Evolutionary conservation across 2,329 filamentous ascomycete genomes (phyloP).

Genomic region (Diaporthe vaccinii): DNA sequence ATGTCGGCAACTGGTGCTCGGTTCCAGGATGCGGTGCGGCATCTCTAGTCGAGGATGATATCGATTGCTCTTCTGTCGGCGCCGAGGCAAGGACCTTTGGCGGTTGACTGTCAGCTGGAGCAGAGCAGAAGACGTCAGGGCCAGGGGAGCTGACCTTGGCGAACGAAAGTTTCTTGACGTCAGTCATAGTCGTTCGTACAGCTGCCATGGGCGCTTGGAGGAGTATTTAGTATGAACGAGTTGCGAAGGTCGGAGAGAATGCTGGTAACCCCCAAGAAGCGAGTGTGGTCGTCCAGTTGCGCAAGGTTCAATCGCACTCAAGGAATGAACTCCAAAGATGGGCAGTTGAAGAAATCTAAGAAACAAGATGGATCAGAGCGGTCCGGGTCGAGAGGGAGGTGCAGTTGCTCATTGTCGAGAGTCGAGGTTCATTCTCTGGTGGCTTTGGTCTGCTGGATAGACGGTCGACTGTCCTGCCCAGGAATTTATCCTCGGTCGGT

Average conservation of each 20-base stretch:
- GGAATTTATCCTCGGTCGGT: constrained; percentile 26
- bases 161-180: constrained; percentile 75
- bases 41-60: constrained; percentile 47
- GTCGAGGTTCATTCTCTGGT: constrained; percentile 54
- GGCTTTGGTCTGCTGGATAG: constrained; percentile 26
- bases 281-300: constrained; percentile 39
- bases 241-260: constrained; percentile 47
- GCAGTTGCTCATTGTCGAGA: constrained; percentile 69
- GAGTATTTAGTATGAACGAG: constrained; percentile 43
- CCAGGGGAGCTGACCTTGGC: constrained; percentile 72
- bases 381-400: constrained; percentile 63
- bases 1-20: constrained; percentile 4
- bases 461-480: constrained; percentile 16
- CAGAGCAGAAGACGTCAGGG: constrained; percentile 1
- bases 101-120: constrained; percentile 28
- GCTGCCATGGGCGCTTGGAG: constrained; percentile 59
- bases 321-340: constrained; percentile 41
- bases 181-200: constrained; percentile 59
- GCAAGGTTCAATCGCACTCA: constrained; percentile 39
- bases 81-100: constrained; percentile 43
- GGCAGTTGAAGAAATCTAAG: constrained; percentile 58
- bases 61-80: constrained; percentile 52
- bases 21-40: neutral
- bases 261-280: constrained; percentile 46
- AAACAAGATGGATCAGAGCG: constrained; percentile 68